Conservation (phyloP, 2,329 filamentous ascomycete species). For the Xylariaceae sp. region DNA sequence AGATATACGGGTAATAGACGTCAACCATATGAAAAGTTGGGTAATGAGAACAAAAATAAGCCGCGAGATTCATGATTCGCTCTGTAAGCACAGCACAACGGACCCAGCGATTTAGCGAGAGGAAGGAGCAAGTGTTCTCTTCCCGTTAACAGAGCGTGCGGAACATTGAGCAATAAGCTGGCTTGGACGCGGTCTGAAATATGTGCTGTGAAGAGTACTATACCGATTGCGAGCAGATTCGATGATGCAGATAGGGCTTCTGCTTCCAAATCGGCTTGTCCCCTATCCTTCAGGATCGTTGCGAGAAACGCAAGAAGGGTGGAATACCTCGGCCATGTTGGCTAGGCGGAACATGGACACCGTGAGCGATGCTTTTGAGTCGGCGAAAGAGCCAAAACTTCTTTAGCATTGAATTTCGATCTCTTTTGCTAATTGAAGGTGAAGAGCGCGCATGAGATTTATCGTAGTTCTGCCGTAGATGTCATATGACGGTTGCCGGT, state of each 20-base stretch:
- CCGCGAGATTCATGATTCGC: too few relatives aligned
- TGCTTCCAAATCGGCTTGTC: conserved; percentile 61
- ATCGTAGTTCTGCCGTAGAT: conserved; percentile 59
- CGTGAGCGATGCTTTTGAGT: conserved; percentile 71
- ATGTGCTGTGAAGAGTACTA: conserved; percentile 68
- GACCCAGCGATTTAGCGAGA: conserved; percentile 45
- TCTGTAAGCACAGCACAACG: too few relatives aligned
- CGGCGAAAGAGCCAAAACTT: conserved; percentile 55
- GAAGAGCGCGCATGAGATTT: conserved; percentile 22
- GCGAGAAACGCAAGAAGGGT: conserved; percentile 86
- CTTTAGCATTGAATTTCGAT: conserved; percentile 46
- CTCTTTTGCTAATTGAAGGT: not conserved
- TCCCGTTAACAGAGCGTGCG: conserved; percentile 64
- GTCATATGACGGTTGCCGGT: conserved; percentile 61
- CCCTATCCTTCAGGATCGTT: conserved; percentile 74
- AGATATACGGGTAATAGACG: too few relatives aligned
- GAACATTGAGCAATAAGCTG: conserved; percentile 63
- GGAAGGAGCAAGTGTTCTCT: conserved; percentile 58
- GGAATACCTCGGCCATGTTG: conserved; percentile 83
- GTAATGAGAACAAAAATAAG: too few relatives aligned
- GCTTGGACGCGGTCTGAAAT: conserved; percentile 63
- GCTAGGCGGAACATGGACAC: conserved; percentile 81
- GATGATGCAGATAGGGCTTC: conserved; percentile 81
- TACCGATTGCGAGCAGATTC: conserved; percentile 69
- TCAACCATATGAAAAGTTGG: too few relatives aligned